These are phyloP conservation scores for Aaosphaeria pasadenensis DNA, from an alignment of 2,329 filamentous ascomycete genomes.

Conservation along the genomic window DNA sequence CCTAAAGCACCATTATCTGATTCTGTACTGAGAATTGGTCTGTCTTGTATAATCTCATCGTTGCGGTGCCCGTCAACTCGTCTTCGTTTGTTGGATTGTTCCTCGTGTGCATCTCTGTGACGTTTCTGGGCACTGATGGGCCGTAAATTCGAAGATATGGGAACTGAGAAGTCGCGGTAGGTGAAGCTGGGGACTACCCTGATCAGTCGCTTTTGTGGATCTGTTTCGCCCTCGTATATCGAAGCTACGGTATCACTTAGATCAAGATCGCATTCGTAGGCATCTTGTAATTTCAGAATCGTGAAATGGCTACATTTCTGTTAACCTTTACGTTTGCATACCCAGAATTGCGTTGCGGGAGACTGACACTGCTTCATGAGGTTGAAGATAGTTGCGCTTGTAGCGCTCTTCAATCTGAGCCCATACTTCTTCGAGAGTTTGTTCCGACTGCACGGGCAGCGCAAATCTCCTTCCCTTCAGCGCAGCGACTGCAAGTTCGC, in stretches of 20 bases:
- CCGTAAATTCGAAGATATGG: constrained; percentile 25
- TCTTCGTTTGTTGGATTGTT: constrained; percentile 18
- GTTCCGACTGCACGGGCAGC: constrained; percentile 23
- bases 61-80: constrained; percentile 13
- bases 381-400: constrained; percentile 31
- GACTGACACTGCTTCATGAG: constrained; percentile 17
- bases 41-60: constrained; percentile 13
- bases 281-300: constrained; percentile 37
- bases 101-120: constrained; percentile 6
- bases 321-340: not conserved
- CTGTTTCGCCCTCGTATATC: constrained; percentile 29
- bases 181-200: constrained; percentile 26
- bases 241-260: constrained; percentile 31
- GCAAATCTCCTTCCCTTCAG: constrained; percentile 36
- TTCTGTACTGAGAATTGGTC: constrained; percentile 26
- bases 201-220: constrained; percentile 24
- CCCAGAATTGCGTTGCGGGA: not conserved
- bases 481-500: constrained; percentile 12
- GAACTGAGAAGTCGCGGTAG: constrained; percentile 31
- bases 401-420: constrained; percentile 28
- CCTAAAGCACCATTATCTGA: constrained; percentile 6
- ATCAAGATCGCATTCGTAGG: constrained; percentile 35
- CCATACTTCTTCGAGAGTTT: constrained; percentile 31
- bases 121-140: constrained; percentile 23
- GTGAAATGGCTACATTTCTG: constrained; percentile 19